Base-by-base conservation (phyloP, 1,139 yeast species). In the Kodamaea sp. region DNA sequence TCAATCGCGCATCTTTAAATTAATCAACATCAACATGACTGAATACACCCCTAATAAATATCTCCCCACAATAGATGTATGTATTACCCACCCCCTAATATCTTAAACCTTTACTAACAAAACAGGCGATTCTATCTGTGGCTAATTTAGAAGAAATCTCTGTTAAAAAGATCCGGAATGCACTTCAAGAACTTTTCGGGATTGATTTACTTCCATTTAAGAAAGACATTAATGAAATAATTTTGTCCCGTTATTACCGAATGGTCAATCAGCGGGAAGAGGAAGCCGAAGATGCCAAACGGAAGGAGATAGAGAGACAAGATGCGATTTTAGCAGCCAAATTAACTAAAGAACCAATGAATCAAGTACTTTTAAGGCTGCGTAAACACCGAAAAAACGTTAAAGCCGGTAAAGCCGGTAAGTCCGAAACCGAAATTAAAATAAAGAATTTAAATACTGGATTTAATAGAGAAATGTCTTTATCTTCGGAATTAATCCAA, bases 111-210 rank as follows among this genome's bases (percentile, higher is more conserved):
- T 8, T 48, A 55, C 65, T 65, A 64, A 65, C 62, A 31, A 15
- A 20, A 7, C 35, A 79, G 84, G 89, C 94, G 1, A 83, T 86
- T 12, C 62, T 86, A 29, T 68, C 81, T 43, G 90, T 79, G n/a
- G 80, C 92, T 1, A 83, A 86, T 49, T 70, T 84, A 29, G 84
- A 82, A 45, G 72, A 78, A 48, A 78, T 86, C 15, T 79, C 90
- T 2, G 89, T 85, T 8, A 84, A 84, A 55, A 74, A 78, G 53
- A 79, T 86, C 31, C 67, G 95, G 45, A 70, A 73, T 46, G 90
- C 90, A 1, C 56, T 86, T 24, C 88, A 81, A 54, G 86, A 78
- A 45, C 65, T 85, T 28, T 83, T 81, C 53, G 76, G 75, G 3
- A 66, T 74, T 1, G 80, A 83, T 47, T 66, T 85, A 41, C 66